These are phyloP conservation scores for Deinandra increscens DNA, from an alignment of 129 eudicot genomes.

Conservation along the genomic window DNA sequence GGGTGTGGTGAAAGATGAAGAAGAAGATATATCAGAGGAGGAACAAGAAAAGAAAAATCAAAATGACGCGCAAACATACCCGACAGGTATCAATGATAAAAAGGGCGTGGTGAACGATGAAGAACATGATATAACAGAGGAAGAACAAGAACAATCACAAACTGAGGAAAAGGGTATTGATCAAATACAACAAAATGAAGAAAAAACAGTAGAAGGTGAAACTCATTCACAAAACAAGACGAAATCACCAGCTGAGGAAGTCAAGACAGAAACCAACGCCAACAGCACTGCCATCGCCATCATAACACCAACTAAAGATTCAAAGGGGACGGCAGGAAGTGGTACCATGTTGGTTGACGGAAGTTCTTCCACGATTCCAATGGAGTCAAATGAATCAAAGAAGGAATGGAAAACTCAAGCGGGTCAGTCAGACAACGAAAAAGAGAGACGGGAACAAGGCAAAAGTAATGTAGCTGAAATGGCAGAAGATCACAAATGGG, in stretches of 20 bases:
- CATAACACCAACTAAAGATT: conserved; percentile 17
- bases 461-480: conserved; percentile 14
- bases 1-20: conserved; percentile 8
- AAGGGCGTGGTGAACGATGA: conserved; percentile 2
- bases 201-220: conserved; percentile 18
- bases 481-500: conserved; percentile 49
- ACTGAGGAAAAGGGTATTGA: conserved; percentile 36
- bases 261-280: conserved; percentile 11
- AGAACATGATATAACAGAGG: conserved; percentile 32
- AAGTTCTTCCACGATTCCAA: conserved; percentile 52
- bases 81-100: conserved; percentile 8
- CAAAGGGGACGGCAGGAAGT: background rate
- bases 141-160: conserved; percentile 42
- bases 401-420: conserved; percentile 66
- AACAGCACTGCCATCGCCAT: background rate
- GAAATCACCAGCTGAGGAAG: conserved; percentile 18
- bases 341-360: conserved; percentile 26
- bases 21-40: conserved; percentile 9
- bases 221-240: conserved; percentile 12
- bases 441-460: conserved; percentile 48
- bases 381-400: conserved; percentile 60
- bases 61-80: background rate
- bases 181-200: conserved; percentile 42
- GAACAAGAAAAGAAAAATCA: conserved; percentile 4
- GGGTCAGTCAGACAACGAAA: conserved; percentile 54